These are phyloP conservation scores for Wickerhamiella lipophila DNA, from an alignment of 805 yeast species.

Conservation along the genomic window DNA sequence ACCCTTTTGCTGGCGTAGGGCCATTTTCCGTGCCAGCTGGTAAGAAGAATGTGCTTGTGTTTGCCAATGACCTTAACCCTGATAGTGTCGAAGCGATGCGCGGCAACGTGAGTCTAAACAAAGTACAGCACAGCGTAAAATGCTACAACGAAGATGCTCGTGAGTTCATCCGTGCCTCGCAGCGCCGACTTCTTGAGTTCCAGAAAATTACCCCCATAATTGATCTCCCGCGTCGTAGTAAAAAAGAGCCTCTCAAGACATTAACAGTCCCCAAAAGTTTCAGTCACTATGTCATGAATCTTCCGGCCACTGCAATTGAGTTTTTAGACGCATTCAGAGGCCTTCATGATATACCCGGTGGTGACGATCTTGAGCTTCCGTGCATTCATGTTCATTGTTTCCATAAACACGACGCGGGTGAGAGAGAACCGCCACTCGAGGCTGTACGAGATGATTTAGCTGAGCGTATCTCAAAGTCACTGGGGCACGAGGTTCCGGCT, in stretches of 20 bases:
- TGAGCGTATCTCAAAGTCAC: slow-evolving; percentile 35
- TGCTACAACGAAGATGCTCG: slow-evolving; percentile 73
- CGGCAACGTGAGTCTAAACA: slow-evolving; percentile 52
- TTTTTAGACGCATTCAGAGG: slow-evolving; percentile 72
- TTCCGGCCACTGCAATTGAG: slow-evolving; percentile 84
- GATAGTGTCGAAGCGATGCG: slow-evolving; percentile 60
- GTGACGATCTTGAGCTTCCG: slow-evolving; percentile 51
- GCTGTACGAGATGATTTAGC: slow-evolving; percentile 58
- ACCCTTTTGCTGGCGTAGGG: slow-evolving; percentile 97
- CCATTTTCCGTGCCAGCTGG: slow-evolving; percentile 97
- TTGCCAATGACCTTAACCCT: slow-evolving; percentile 92
- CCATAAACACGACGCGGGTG: slow-evolving; percentile 70
- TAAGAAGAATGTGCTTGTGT: slow-evolving; percentile 59
- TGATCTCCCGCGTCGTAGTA: slow-evolving; percentile 22
- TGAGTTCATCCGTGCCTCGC: slow-evolving; percentile 55
- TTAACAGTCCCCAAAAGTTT: slow-evolving; percentile 38
- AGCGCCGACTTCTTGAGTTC: slow-evolving; percentile 40
- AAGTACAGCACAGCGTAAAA: slow-evolving; percentile 44
- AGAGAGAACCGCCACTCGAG: slow-evolving; percentile 56
- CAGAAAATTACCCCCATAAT: slow-evolving; percentile 29
- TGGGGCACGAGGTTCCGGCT: slow-evolving; percentile 36
- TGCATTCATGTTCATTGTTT: slow-evolving; percentile 81
- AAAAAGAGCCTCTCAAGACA: slow-evolving; percentile 15
- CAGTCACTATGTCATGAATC: slow-evolving; percentile 80
- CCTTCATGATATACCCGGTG: slow-evolving; percentile 35